These are phyloP conservation scores for Arthroderma sp. DNA, from an alignment of 2,329 filamentous ascomycete genomes.

Conservation along the genomic window DNA sequence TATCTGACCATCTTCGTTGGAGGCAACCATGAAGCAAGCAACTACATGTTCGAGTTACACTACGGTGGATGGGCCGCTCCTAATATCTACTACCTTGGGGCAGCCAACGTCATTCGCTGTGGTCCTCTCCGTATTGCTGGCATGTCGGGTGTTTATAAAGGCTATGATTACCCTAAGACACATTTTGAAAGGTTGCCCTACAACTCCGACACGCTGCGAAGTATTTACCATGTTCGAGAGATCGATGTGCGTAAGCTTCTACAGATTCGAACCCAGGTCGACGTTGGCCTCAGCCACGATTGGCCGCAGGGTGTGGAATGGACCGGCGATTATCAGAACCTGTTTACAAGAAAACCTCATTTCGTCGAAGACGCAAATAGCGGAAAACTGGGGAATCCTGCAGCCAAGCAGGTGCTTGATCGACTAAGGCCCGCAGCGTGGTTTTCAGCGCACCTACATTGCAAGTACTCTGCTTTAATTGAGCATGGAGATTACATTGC, in stretches of 20 bases:
- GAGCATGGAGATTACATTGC: constrained; percentile 4
- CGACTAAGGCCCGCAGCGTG: constrained; percentile 70
- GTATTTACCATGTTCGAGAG: constrained; percentile 81
- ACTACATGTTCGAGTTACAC: constrained; percentile 80
- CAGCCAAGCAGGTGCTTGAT: constrained; percentile 69
- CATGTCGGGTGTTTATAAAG: constrained; percentile 91
- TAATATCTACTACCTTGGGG: constrained; percentile 94
- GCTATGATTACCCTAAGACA: constrained; percentile 67
- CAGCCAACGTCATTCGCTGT: constrained; percentile 73
- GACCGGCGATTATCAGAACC: constrained; percentile 52
- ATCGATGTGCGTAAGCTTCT: constrained; percentile 82
- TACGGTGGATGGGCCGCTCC: constrained; percentile 96
- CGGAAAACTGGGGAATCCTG: constrained; percentile 64
- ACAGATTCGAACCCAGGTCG: constrained; percentile 72
- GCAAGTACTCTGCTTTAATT: constrained; percentile 57
- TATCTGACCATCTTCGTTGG: constrained; percentile 86
- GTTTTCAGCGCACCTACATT: constrained; percentile 90
- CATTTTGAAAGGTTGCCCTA: constrained; percentile 84
- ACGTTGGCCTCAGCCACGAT: constrained; percentile 86
- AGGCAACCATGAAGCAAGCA: constrained; percentile 90
- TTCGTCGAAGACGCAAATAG: constrained; percentile 64
- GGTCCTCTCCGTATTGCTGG: constrained; percentile 79
- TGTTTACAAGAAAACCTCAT: constrained; percentile 61
- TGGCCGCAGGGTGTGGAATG: constrained; percentile 81
- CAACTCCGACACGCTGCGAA: constrained; percentile 58